phyloP scores from a whole-genome alignment of 1,284 basidiomycete genomes.

The Porodaedalea pini region DNA sequence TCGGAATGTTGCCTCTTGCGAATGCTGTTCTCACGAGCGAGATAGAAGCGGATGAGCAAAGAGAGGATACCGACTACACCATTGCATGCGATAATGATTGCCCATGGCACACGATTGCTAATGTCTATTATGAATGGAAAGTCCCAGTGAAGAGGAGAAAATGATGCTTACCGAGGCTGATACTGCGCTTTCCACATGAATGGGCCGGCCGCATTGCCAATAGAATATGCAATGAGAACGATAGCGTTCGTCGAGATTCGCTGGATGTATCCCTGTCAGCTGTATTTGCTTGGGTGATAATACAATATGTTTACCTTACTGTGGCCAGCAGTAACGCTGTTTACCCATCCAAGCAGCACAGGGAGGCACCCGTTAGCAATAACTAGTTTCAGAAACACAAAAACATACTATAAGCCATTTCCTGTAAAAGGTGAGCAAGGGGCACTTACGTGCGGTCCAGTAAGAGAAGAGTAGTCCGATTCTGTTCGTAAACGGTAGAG shows the following conservation, averaged over 20 bases:
- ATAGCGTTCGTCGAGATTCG: slow-evolving; percentile 30
- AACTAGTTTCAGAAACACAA: slow-evolving; percentile 17
- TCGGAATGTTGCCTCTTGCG: slow-evolving; percentile 23
- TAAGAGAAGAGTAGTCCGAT: slow-evolving; percentile 30
- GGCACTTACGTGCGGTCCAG: slow-evolving; percentile 28
- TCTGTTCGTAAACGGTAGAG: slow-evolving; percentile 31
- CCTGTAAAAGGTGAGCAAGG: not conserved
- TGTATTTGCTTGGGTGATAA: not conserved
- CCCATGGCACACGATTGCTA: slow-evolving; percentile 27
- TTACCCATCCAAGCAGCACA: slow-evolving; percentile 31
- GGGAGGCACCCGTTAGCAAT: slow-evolving; percentile 33
- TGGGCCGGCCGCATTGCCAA: slow-evolving; percentile 30
- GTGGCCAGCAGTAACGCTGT: slow-evolving; percentile 29
- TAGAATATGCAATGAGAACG: slow-evolving; percentile 30
- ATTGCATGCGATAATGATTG: slow-evolving; percentile 24
- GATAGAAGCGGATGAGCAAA: slow-evolving; percentile 25
- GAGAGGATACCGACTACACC: slow-evolving; percentile 24
- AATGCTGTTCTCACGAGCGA: slow-evolving; percentile 27
- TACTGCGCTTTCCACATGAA: slow-evolving; percentile 30
- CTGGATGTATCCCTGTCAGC: slow-evolving; percentile 7
- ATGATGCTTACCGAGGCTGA: slow-evolving; percentile 27
- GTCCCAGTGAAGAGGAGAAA: not conserved
- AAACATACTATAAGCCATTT: not conserved
- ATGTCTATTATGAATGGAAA: not conserved
- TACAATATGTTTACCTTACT: slow-evolving; percentile 28